Base-by-base conservation (phyloP, 1,284 basidiomycete genomes). In the Leccinum subspadiceum region DNA sequence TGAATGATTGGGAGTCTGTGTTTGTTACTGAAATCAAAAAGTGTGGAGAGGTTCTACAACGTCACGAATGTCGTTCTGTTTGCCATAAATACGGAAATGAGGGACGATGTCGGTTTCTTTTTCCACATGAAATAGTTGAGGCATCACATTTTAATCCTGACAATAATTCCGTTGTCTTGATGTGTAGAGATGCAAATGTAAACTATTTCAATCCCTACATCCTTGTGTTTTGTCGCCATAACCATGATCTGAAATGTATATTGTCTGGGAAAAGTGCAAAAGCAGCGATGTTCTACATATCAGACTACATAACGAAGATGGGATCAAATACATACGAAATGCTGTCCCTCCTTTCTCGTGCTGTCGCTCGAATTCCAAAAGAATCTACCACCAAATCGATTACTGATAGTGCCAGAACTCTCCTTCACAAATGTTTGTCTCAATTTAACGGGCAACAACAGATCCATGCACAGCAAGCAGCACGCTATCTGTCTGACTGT, bases 231-330 rank as follows among this genome's bases (percentile, higher is more conserved):
- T 66, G 64, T 35, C 15, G 53, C 0, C 64, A 65, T 7, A 66
- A 65, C 12, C 57, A 65, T 17, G 53, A 65, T 3, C 22, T 66
- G 0, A 66, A 65, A 17, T 65, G 64, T 9, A 65, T 65, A 0
- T 26, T 65, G 0, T 65, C 59, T 0, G 61, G 64, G 0, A 63
- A 63, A 7, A 51, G 54, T 39, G 59, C 59, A 1, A 65, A 65
- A 5, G 64, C 61, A 1, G 64, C 64, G 0, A 65, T 65, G 64
- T 65, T 65, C 9, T 65, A 65, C 2, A 65, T 65, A 1, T 60
- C 54, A 0, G 59, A 65, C 5, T 65, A 65, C 6, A 65, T 65
- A 0, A 65, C 55, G 0, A 65, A 65, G 20, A 63, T 61, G 57
- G 59, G 46, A 10, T 0, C 5, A 0, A 65, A 65, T 5, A 65